A percentile compares a stretch with the other conserved stretches of the same genome.
These are phyloP conservation scores for Solanum sejunctum DNA, from an alignment of 257 asterid species.

Conservation along the genomic window DNA sequence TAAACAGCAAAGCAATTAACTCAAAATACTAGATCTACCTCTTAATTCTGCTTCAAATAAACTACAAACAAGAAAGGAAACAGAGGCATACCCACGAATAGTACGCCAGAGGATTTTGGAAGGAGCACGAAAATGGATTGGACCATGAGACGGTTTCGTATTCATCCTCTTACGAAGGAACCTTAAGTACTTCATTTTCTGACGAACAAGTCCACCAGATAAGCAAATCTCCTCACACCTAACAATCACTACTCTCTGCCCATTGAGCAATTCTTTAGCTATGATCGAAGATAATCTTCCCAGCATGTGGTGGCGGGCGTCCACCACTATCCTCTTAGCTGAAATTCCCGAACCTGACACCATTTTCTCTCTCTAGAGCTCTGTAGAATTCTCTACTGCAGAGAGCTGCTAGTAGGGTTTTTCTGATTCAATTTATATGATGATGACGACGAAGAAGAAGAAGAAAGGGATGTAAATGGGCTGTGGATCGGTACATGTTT, in stretches of 20 bases:
- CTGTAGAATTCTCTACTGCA: not conserved
- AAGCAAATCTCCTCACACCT: not conserved
- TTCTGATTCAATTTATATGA: not conserved
- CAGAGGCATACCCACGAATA: not conserved
- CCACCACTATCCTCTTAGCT: not conserved
- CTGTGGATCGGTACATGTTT: not conserved
- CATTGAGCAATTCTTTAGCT: not conserved
- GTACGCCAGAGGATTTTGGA: not conserved
- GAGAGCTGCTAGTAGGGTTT: not conserved
- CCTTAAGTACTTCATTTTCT: constrained; percentile 1
- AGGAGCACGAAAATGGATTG: not conserved
- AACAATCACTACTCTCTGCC: not conserved
- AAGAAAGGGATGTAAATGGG: not conserved
- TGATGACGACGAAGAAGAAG: not conserved
- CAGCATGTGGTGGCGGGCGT: not conserved
- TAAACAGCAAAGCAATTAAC: not conserved
- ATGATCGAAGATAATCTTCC: not conserved
- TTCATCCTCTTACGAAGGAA: not conserved
- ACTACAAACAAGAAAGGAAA: not conserved
- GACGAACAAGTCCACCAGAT: not conserved
- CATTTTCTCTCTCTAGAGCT: not conserved
- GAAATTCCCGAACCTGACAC: not conserved
- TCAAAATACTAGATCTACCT: not conserved
- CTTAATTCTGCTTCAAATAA: not conserved
- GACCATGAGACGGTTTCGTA: not conserved